phyloP scores from a whole-genome alignment of 208 protist genomes.

The Leishmania lainsoni region DNA sequence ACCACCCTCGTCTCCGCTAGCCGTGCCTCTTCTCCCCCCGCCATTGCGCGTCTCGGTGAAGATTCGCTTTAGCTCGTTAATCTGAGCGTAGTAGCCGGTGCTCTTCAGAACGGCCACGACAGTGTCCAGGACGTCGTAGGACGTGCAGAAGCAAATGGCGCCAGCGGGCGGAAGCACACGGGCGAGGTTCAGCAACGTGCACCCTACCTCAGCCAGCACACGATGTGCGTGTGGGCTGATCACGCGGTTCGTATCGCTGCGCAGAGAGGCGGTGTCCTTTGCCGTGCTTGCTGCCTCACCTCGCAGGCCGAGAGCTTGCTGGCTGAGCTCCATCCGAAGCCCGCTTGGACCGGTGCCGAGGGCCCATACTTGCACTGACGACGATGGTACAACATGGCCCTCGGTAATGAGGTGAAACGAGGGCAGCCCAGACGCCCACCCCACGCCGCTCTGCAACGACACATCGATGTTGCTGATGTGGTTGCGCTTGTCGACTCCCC shows the following conservation, averaged over 20 bases:
- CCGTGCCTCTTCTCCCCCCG: background rate
- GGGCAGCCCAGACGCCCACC: background rate
- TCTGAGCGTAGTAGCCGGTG: conserved; percentile 47
- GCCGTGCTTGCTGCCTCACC: background rate
- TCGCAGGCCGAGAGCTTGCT: conserved; percentile 15
- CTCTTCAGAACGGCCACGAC: conserved; percentile 48
- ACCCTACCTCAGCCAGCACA: conserved; percentile 62
- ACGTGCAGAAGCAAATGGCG: conserved; percentile 95
- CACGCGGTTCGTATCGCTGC: background rate
- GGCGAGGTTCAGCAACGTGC: conserved; percentile 85
- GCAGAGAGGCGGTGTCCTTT: background rate
- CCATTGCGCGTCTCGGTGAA: conserved; percentile 72
- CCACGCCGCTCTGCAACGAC: background rate
- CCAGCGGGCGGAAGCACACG: conserved; percentile 91
- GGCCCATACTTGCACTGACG: conserved; percentile 73
- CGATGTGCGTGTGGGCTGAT: conserved; percentile 10
- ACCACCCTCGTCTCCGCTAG: background rate
- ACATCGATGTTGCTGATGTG: background rate
- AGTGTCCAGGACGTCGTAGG: conserved; percentile 83
- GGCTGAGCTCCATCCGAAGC: conserved; percentile 56
- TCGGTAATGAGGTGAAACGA: conserved; percentile 58
- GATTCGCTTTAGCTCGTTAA: conserved; percentile 81
- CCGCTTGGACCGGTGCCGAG: conserved; percentile 67
- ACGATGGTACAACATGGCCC: conserved; percentile 85
- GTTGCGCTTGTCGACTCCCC: background rate